A percentile compares a stretch with the other conserved stretches of the same genome.
Evolutionary conservation across 179 eudicot species (phyloP).

Genomic region (Beta corolliflora): DNA sequence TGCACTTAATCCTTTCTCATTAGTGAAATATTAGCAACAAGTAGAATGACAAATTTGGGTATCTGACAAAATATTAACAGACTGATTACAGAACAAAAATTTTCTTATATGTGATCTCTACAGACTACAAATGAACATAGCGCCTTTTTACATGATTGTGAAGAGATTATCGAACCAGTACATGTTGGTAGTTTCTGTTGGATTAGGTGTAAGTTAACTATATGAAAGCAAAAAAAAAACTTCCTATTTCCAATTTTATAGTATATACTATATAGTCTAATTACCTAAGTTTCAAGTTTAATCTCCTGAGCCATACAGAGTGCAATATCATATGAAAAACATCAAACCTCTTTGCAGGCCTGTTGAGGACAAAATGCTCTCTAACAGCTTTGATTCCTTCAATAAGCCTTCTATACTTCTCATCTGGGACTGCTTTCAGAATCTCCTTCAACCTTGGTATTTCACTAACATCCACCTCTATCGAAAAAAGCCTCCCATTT

Average conservation of each 20-base stretch:
- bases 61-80: background rate
- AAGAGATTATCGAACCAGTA: background rate
- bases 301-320: conserved; percentile 89
- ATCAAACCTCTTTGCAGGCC: conserved; percentile 76
- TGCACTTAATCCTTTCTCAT: conserved; percentile 33
- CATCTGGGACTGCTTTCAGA: conserved; percentile 49
- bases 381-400: conserved; percentile 69
- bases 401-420: conserved; percentile 50
- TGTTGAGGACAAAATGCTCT: conserved; percentile 65
- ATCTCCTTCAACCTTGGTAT: conserved; percentile 69
- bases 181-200: background rate
- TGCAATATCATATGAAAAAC: conserved; percentile 89
- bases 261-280: too few relatives aligned
- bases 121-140: background rate
- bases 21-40: background rate
- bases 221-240: background rate
- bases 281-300: conserved; percentile 53
- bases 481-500: conserved; percentile 83
- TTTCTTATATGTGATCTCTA: background rate
- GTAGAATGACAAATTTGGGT: background rate
- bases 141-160: conserved; percentile 5
- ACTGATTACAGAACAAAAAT: background rate
- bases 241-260: background rate
- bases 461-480: conserved; percentile 54
- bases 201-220: background rate